Percentiles rank a stretch among this genome's conserved stretches.
Evolutionary conservation across 2,329 filamentous ascomycete species (phyloP).

Genomic region (Pseudogymnoascus sp.): DNA sequence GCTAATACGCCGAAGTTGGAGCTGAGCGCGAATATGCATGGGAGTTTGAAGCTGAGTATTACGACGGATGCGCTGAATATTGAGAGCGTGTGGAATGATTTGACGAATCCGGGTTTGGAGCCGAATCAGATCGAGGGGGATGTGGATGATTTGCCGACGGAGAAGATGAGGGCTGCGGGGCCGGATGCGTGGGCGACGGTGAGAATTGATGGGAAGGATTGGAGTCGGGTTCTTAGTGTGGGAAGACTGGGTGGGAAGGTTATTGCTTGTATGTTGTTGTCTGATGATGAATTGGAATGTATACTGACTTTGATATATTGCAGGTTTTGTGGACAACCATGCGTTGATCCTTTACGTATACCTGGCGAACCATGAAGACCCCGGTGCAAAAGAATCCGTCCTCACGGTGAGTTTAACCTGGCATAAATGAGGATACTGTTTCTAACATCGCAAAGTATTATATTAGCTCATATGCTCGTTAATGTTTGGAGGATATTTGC

Average conservation of each 20-base stretch:
- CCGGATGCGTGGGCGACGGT: constrained; percentile 84
- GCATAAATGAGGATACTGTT: neutral
- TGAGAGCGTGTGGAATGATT: constrained; percentile 73
- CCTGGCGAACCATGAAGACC: constrained; percentile 47
- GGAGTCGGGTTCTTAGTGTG: constrained; percentile 89
- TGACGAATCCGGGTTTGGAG: constrained; percentile 84
- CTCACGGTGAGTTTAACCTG: neutral
- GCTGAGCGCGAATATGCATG: constrained; percentile 90
- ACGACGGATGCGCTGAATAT: constrained; percentile 79
- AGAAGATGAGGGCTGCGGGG: constrained; percentile 66
- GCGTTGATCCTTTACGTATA: constrained; percentile 80
- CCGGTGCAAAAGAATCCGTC: neutral
- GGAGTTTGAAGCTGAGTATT: constrained; percentile 71
- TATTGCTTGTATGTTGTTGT: constrained; percentile 64
- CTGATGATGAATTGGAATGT: neutral
- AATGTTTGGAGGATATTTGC: neutral
- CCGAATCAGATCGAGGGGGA: constrained; percentile 62
- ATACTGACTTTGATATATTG: constrained; percentile 17
- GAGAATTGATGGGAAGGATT: constrained; percentile 86
- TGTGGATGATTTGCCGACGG: constrained; percentile 64
- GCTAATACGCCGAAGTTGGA: constrained; percentile 61
- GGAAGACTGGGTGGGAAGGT: constrained; percentile 83
- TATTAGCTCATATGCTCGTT: constrained; percentile 4
- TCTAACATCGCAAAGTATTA: neutral
- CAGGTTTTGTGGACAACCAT: constrained; percentile 67